Evolutionary conservation across 176 grass and related monocot genomes (phyloP), one percentile per base, ranked within the genome.

Genomic region (Musa beccarii): DNA sequence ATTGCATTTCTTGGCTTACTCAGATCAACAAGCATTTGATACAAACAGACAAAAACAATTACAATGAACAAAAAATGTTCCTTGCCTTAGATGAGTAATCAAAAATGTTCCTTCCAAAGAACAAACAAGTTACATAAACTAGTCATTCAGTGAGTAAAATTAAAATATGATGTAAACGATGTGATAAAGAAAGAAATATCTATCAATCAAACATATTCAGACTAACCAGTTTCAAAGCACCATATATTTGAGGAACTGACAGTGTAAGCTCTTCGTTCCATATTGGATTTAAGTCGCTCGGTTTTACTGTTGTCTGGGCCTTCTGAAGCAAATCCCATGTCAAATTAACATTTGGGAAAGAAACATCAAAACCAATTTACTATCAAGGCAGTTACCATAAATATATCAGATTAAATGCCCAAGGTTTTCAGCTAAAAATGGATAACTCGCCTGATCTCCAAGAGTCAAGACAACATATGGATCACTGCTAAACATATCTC

Each of bases 221-320:
- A 87, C 94, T 77, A 87, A 98, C 94, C 84, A 98, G 86, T 85
- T 98, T 97, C 76, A 98, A 80, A 85, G 88, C 79, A 26, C 90
- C 90, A 52, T 93, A 89, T 69, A 77, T 83, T 83, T 80, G 85
- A 79, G 94, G 90, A 80, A 98, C 72, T 79, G 84, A 82, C 79
- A 98, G 54, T 26, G 81, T 90, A 76, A 98, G 84, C 75, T 90
- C 90, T 77, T 98, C 94, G 81, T 98, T 92, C 90, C 94, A 98
- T 69, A 98, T 69, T 24, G 94, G 94, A 81, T 98, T 98, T 75
- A 98, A 71, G 73, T 98, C 84, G 67, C 94, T 98, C 13, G 62
- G 51, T 84, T 89, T 98, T 62, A 98, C 84, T 17, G 88, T 91
- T 12, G 94, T 93, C 64, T 87, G 94, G 69, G 53, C 82, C 80